A percentile compares a stretch with the other conserved stretches of the same genome.
phyloP scores from a whole-genome alignment of 2,329 filamentous ascomycete species.

The Fusarium euwallaceae region DNA sequence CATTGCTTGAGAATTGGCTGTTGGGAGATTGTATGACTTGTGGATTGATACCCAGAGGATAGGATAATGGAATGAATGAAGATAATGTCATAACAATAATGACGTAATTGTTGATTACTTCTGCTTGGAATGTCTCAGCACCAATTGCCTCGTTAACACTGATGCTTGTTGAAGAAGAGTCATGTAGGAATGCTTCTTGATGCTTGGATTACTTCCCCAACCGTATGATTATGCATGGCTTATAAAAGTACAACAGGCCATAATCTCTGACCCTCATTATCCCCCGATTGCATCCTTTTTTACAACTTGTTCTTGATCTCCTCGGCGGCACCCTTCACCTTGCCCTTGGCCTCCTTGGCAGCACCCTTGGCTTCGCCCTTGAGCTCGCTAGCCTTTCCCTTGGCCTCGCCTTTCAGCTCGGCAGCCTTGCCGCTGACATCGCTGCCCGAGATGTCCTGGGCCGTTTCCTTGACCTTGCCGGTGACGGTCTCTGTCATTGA shows the following conservation, averaged over 20 bases:
- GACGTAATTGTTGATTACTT: background rate
- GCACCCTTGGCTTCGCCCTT: slow-evolving; percentile 61
- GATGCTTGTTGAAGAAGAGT: background rate
- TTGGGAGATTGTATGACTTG: background rate
- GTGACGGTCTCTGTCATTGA: slow-evolving; percentile 52
- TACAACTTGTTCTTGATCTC: slow-evolving; percentile 41
- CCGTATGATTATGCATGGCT: slow-evolving; percentile 36
- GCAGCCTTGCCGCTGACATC: slow-evolving; percentile 52
- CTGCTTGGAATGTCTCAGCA: background rate
- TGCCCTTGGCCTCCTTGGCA: slow-evolving; percentile 53
- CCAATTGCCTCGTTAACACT: background rate
- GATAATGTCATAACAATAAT: background rate
- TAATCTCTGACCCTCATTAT: slow-evolving; percentile 25
- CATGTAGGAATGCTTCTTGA: background rate
- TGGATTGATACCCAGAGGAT: background rate
- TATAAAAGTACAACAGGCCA: slow-evolving; percentile 34
- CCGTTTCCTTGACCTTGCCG: slow-evolving; percentile 63
- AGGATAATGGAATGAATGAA: background rate
- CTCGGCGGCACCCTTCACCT: slow-evolving; percentile 43
- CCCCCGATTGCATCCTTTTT: slow-evolving; percentile 4
- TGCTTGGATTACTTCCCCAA: slow-evolving; percentile 33
- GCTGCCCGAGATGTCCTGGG: slow-evolving; percentile 50
- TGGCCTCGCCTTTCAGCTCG: slow-evolving; percentile 54
- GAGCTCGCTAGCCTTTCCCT: slow-evolving; percentile 54
- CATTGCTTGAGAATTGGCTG: slow-evolving; percentile 28